phyloP scores from a whole-genome alignment of 83 land plant species.

The Picea mariana region DNA sequence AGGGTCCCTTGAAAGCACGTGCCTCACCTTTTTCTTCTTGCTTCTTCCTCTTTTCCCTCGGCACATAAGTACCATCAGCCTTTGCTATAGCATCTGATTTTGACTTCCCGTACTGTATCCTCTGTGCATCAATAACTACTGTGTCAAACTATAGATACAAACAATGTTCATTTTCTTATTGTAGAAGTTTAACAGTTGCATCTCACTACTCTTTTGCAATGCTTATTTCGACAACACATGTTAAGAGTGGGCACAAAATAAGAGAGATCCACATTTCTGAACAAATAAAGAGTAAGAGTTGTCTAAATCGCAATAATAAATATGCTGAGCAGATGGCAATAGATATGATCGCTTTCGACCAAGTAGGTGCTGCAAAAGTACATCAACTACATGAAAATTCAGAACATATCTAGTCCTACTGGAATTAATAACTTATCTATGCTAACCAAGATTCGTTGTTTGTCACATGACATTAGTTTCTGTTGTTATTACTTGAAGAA shows the following conservation, averaged over 20 bases:
- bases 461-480: too few species aligned
- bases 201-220: background rate
- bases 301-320: too few species aligned
- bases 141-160: conserved; percentile 10
- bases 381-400: background rate
- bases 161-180: background rate
- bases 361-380: background rate
- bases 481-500: background rate
- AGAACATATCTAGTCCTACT: background rate
- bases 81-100: conserved; percentile 97
- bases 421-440: background rate
- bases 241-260: background rate
- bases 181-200: background rate
- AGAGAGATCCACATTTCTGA: too few species aligned
- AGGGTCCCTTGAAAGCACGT: background rate
- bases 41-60: conserved; percentile 89
- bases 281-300: too few species aligned
- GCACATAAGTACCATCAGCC: conserved; percentile 89
- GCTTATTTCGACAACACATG: background rate
- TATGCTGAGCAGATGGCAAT: too few species aligned
- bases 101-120: conserved; percentile 93
- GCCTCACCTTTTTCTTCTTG: conserved; percentile 88
- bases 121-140: conserved; percentile 49
- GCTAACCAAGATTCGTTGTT: too few species aligned
- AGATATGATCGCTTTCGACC: background rate